Base-by-base conservation (phyloP, 2,329 filamentous ascomycete species). In the Ramularia endophylla region DNA sequence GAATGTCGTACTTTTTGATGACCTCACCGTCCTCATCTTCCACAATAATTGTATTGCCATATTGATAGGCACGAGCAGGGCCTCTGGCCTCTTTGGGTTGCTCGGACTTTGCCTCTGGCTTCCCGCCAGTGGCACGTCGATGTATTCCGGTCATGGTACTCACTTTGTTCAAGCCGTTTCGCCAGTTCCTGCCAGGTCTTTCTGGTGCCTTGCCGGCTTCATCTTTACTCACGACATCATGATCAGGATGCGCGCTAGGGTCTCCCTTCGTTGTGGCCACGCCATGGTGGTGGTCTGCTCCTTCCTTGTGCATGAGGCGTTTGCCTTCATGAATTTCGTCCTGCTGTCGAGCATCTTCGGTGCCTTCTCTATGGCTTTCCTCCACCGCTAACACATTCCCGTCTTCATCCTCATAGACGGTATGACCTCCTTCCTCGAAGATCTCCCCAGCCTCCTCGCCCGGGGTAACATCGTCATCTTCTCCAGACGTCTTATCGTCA, bases 11-110 rank as follows among this genome's bases (percentile, higher is more conserved):
- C 42, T 85, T 82, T 68, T 89, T 89, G 60, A 94, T 77, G 22
- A 94, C 87, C 60, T 94, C 87, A 31, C 86, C 86, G 53, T 89
- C 82, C 61, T 85, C 83, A 48, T 94, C 85, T 65, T 94, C 86
- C 12, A 94, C 84, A 59, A 94, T 90, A 50, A 94, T 87, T 69
- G 86, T 89, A 59, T 87, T 89, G 48, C 87, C 87, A 57, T 87
- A 90, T 52, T 89, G 85, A 59, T 89, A 94, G 4, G 86, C 86
- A 35, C 83, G 72, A n/a, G 87, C 87, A 9, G 85, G 84, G 41
- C 84, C 83, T 51, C 80, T 74, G 50, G 70, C 75, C 38, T 77
- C 11, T 27, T 72, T 67, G 20, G 61, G 58, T 31, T 51, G 40
- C 27, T 62, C 56, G 4, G 60, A 50, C 41, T 64, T 62, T 8